These are phyloP conservation scores for Capillidium heterosporum DNA, from an alignment of 371 early-diverging fungal genomes.

Conservation along the genomic window DNA sequence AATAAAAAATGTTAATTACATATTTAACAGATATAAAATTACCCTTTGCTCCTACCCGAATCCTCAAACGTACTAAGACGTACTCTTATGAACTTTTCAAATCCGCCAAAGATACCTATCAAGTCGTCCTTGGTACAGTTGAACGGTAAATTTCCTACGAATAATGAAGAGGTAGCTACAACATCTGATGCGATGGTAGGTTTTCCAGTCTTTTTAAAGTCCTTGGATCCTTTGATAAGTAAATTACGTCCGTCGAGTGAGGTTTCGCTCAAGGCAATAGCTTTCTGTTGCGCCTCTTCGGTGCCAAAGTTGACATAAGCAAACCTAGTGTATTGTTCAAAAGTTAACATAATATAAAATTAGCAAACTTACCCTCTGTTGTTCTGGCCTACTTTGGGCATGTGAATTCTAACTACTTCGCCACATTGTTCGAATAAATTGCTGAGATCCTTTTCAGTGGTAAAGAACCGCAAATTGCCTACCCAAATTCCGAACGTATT, in stretches of 20 bases:
- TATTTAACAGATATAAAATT: constrained; percentile 1
- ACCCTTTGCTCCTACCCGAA: constrained; percentile 56
- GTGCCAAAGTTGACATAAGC: constrained; percentile 49
- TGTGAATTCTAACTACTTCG: constrained; percentile 40
- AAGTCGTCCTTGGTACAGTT: constrained; percentile 37
- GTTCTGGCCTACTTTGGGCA: constrained; percentile 28
- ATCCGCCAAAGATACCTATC: constrained; percentile 33
- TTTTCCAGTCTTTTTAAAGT: constrained; percentile 11
- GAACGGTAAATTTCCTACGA: constrained; percentile 66
- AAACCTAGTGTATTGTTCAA: constrained; percentile 21
- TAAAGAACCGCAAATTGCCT: constrained; percentile 44
- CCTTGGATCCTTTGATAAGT: constrained; percentile 35
- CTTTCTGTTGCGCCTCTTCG: constrained; percentile 26
- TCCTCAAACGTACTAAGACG: constrained; percentile 56
- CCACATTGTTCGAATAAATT: constrained; percentile 37
- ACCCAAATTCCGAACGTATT: constrained; percentile 48
- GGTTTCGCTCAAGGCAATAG: constrained; percentile 35
- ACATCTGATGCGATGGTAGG: constrained; percentile 2
- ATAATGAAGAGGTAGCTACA: constrained; percentile 32
- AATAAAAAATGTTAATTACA: background rate
- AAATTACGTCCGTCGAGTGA: constrained; percentile 36
- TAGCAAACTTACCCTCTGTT: constrained; percentile 25
- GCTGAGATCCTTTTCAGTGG: constrained; percentile 26
- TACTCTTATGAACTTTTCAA: constrained; percentile 42
- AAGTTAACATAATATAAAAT: background rate